phyloP scores from a whole-genome alignment of 371 early-diverging fungal genomes.

The Mortierella sp. region DNA sequence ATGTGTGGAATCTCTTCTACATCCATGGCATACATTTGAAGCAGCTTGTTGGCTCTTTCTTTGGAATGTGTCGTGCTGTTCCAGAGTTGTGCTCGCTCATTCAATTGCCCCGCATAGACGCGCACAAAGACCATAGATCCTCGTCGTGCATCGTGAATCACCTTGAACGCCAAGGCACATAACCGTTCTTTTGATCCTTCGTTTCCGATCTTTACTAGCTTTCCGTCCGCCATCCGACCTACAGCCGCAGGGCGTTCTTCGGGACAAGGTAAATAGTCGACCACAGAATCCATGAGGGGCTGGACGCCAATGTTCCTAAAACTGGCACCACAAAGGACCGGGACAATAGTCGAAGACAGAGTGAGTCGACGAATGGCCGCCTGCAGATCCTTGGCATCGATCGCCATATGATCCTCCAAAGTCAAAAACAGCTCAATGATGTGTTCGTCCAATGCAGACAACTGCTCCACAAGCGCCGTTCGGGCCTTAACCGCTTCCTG shows the following conservation, averaged over 20 bases:
- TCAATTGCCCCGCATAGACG: constrained; percentile 88
- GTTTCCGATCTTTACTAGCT: constrained; percentile 47
- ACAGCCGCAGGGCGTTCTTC: constrained; percentile 72
- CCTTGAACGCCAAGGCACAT: constrained; percentile 95
- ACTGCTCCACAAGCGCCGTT: constrained; percentile 79
- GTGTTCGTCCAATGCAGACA: constrained; percentile 87
- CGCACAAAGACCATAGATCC: constrained; percentile 95
- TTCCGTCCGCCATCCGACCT: constrained; percentile 57
- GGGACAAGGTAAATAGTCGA: constrained; percentile 91
- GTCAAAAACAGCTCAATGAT: constrained; percentile 88
- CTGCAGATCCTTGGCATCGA: constrained; percentile 69
- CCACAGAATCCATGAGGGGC: constrained; percentile 89
- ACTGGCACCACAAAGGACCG: constrained; percentile 93
- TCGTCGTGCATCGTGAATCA: constrained; percentile 82
- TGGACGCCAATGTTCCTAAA: constrained; percentile 93
- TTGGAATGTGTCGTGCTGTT: constrained; percentile 73
- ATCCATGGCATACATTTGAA: constrained; percentile 94
- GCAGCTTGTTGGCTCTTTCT: constrained; percentile 86
- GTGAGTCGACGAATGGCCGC: constrained; percentile 81
- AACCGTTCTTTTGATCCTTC: constrained; percentile 63
- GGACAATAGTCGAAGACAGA: constrained; percentile 72
- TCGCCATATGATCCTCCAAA: constrained; percentile 71
- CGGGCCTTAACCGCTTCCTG: constrained; percentile 67
- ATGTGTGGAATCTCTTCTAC: constrained; percentile 86
- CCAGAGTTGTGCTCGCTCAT: constrained; percentile 71